Evolutionary conservation across 768 basidiomycete genomes (phyloP).

Genomic region (Kockovaella imperatae): DNA sequence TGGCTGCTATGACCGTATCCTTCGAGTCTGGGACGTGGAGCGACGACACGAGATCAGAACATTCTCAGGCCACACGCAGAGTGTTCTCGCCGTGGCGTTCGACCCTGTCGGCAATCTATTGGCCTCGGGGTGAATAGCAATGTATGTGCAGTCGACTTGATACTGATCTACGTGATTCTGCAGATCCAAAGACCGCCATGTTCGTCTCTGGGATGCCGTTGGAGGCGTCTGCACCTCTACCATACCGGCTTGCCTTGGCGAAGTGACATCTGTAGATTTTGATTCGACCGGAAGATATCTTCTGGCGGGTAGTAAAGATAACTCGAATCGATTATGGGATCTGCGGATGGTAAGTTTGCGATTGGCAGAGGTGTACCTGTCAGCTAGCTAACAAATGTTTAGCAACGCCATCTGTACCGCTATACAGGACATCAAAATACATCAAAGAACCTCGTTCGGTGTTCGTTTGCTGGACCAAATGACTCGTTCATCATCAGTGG

Average conservation of each 20-base stretch:
- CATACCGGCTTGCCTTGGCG: constrained; percentile 36
- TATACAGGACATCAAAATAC: constrained; percentile 44
- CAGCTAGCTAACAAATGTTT: neutral
- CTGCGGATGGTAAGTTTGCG: constrained; percentile 35
- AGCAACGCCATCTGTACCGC: constrained; percentile 38
- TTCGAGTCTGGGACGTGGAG: constrained; percentile 37
- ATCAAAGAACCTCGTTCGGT: constrained; percentile 41
- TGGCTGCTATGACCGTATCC: constrained; percentile 40
- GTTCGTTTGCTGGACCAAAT: constrained; percentile 21
- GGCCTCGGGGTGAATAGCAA: constrained; percentile 31
- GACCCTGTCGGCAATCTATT: constrained; percentile 37
- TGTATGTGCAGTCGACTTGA: neutral
- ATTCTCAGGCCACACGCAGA: constrained; percentile 41
- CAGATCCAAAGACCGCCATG: constrained; percentile 38
- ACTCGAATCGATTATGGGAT: constrained; percentile 42
- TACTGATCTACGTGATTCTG: neutral
- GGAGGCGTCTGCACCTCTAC: constrained; percentile 37
- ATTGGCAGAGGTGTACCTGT: neutral
- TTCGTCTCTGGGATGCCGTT: constrained; percentile 42
- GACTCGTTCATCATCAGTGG: constrained; percentile 34
- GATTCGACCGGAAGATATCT: constrained; percentile 35
- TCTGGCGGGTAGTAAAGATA: constrained; percentile 40
- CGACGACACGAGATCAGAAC: constrained; percentile 36
- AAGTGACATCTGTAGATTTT: constrained; percentile 42
- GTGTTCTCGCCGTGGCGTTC: constrained; percentile 31